Evolutionary conservation across 2,329 filamentous ascomycete genomes (phyloP).

Genomic region (Penicillium sclerotiorum): DNA sequence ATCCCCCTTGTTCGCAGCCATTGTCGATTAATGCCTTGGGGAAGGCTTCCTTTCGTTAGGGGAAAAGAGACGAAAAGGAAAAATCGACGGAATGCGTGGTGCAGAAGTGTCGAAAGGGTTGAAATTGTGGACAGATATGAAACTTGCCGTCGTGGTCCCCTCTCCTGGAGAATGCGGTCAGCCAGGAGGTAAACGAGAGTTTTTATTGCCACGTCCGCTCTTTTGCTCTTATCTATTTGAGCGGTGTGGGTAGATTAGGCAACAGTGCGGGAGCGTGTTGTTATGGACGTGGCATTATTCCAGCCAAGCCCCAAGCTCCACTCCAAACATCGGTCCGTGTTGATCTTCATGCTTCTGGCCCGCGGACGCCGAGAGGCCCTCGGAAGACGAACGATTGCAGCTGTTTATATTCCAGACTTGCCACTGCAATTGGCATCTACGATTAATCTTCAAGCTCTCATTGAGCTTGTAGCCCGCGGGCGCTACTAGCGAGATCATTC

Average conservation of each 20-base stretch:
- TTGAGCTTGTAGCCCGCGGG: too few species aligned
- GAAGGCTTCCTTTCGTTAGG: background rate
- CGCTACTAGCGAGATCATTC: too few species aligned
- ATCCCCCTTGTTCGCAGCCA: conserved; percentile 5
- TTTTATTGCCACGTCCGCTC: background rate
- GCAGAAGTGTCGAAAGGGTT: background rate
- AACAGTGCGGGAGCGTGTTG: background rate
- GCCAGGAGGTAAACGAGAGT: background rate
- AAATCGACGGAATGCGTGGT: background rate
- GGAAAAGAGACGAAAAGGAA: background rate
- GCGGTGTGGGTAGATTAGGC: background rate
- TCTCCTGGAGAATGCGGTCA: background rate
- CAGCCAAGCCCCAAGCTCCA: background rate
- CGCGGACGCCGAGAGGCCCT: background rate
- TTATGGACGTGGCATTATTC: background rate
- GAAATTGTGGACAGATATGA: background rate
- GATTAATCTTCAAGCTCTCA: background rate
- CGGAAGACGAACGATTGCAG: background rate
- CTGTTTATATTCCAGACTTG: background rate
- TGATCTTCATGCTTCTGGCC: background rate
- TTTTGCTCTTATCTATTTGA: background rate
- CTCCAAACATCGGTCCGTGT: background rate
- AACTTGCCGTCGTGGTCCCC: background rate
- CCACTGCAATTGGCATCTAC: background rate
- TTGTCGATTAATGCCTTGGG: conserved; percentile 6